Evolutionary conservation across 495 filamentous ascomycete genomes (phyloP).

Genomic region (Bombardia bombarda): DNA sequence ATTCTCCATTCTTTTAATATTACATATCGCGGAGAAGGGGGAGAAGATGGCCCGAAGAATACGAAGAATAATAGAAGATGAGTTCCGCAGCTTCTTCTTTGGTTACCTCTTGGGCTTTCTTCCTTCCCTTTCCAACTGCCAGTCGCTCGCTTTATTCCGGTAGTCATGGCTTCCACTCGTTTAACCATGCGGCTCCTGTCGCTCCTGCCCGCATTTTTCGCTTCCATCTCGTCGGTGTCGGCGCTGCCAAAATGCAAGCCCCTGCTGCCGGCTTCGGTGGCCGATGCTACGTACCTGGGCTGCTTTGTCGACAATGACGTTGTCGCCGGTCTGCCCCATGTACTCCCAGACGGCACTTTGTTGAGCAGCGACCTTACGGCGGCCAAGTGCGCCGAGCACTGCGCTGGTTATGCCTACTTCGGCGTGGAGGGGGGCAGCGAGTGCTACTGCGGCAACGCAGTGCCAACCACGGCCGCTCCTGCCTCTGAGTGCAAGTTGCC

Average conservation of each 20-base stretch:
- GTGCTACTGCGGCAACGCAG: background rate
- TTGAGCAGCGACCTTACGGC: background rate
- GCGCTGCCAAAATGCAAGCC: no score
- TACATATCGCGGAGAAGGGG: no score
- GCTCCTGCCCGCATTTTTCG: background rate
- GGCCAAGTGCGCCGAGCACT: background rate
- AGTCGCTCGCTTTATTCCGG: no score
- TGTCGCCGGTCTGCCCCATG: background rate
- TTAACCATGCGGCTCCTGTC: background rate
- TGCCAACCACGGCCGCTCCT: background rate
- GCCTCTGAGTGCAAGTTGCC: background rate
- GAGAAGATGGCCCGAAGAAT: no score
- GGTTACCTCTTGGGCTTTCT: no score
- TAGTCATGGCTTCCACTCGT: constrained; percentile 19
- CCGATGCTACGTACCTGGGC: no score
- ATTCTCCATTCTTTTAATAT: no score
- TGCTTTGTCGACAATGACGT: background rate
- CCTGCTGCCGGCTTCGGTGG: no score
- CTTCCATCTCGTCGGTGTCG: background rate
- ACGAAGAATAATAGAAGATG: no score
- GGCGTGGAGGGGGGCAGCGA: background rate
- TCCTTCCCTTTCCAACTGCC: no score
- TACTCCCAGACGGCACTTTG: background rate
- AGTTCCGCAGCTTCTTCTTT: no score
- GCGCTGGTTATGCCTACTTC: background rate